These are phyloP conservation scores for Eimeria acervulina DNA, from an alignment of 169 alveolate genomes.

Conservation along the genomic window DNA sequence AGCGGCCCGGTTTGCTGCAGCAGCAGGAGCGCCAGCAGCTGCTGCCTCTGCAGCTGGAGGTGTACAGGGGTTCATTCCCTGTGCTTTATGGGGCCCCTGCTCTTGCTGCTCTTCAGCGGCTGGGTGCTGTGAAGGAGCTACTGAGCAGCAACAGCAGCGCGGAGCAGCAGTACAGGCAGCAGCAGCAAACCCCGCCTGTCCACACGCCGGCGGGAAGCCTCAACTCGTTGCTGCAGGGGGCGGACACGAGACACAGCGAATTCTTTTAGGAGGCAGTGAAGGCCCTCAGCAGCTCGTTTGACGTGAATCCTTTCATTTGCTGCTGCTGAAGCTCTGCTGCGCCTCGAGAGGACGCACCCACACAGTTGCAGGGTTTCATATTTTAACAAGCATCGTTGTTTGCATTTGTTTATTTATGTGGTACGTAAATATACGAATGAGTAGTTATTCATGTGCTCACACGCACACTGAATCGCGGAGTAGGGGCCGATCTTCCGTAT, in stretches of 20 bases:
- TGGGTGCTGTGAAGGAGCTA: neutral
- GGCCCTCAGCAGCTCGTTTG: neutral
- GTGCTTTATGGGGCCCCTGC: slow-evolving; percentile 64
- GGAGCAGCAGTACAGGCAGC: slow-evolving; percentile 26
- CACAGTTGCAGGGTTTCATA: too few relatives aligned
- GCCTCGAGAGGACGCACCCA: too few relatives aligned
- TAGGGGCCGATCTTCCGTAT: too few relatives aligned
- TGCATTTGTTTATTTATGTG: too few relatives aligned
- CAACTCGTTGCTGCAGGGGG: neutral
- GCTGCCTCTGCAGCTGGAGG: slow-evolving; percentile 58
- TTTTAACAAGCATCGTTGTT: too few relatives aligned
- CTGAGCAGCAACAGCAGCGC: neutral
- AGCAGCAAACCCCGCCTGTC: slow-evolving; percentile 4
- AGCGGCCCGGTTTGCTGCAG: neutral
- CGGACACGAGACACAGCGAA: neutral
- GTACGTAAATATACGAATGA: too few relatives aligned
- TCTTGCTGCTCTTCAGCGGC: slow-evolving; percentile 48
- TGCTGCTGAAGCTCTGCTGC: neutral
- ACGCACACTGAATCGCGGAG: too few relatives aligned
- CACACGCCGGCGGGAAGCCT: slow-evolving; percentile 38
- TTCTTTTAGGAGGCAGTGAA: neutral
- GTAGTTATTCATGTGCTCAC: too few relatives aligned
- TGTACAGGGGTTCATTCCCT: slow-evolving; percentile 53
- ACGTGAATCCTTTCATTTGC: neutral
- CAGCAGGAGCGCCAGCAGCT: neutral